A percentile compares a stretch with the other conserved stretches of the same genome.
Evolutionary conservation across 192 early-diverging fungal genomes (phyloP).

Genomic region (Backusella australiensis): DNA sequence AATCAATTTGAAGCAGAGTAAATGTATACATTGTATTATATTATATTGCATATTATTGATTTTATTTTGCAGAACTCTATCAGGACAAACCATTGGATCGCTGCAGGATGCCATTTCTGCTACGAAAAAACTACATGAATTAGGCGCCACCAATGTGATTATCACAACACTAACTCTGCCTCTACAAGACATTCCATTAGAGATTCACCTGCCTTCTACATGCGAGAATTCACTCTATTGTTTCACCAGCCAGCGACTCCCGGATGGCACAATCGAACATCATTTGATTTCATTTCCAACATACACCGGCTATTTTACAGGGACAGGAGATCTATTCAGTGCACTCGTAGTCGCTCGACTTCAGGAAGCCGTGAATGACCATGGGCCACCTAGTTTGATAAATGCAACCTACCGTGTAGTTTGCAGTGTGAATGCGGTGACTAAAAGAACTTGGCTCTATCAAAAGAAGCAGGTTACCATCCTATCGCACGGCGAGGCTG

Average conservation of each 20-base stretch:
- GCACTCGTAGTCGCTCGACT: constrained; percentile 68
- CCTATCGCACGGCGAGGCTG: constrained; percentile 7
- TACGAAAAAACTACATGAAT: constrained; percentile 60
- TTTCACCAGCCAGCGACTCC: constrained; percentile 19
- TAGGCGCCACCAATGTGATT: constrained; percentile 68
- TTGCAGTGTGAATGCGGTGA: constrained; percentile 67
- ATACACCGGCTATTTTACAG: constrained; percentile 78
- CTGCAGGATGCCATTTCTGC: constrained; percentile 52
- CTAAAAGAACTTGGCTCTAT: constrained; percentile 54
- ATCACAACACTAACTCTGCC: constrained; percentile 70
- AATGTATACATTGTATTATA: background rate
- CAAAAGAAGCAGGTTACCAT: constrained; percentile 30
- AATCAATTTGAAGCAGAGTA: constrained; percentile 91
- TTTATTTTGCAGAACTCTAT: constrained; percentile 42
- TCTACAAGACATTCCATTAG: constrained; percentile 18
- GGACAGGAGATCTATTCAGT: constrained; percentile 90
- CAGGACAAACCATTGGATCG: constrained; percentile 51
- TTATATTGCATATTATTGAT: background rate
- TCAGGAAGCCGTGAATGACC: constrained; percentile 36
- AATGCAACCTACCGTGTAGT: constrained; percentile 68
- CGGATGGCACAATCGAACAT: constrained; percentile 29
- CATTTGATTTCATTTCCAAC: constrained; percentile 77
- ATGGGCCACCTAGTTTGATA: constrained; percentile 29
- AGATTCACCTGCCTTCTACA: constrained; percentile 9
- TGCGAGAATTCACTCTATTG: constrained; percentile 14